Base-by-base conservation (phyloP, 2,329 filamentous ascomycete genomes). In the Colletotrichum somersetense region DNA sequence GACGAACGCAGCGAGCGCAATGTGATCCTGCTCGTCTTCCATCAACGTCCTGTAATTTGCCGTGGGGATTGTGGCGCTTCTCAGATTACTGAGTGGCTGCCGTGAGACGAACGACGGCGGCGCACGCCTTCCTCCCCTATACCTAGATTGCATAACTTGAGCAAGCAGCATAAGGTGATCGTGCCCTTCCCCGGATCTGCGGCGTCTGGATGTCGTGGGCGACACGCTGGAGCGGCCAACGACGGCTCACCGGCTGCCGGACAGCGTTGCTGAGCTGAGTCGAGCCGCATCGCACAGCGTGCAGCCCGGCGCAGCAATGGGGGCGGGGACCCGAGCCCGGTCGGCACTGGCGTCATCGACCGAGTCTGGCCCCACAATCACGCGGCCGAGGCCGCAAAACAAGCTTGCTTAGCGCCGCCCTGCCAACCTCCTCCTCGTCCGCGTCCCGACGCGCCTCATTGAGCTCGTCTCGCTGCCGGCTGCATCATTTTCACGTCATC, bases 351-450 rank as follows among this genome's bases (percentile, higher is more conserved):
- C 35, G 50, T 50, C 53, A 59, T 53, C 26, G 30, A 46, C 66
- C 58, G 66, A 62, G 16, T 12, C 11, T 18, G 30, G 57, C 55
- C 40, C 69, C 69, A 61, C 61, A 65, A 53, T 56, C 44, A 59
- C 38, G 55, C 59, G 66, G 66, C 69, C 69, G 69, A 64, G 52
- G 61, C 69, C 62, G 66, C 62, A 58, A 72, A 72, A 72, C 59
- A 72, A 72, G 69, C 59, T 72, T 69, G 66, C 40, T 69, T 72
- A 72, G 69, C 69, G 69, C 69, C 69, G 66, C 50, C 52, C 18
- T 69, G 55, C 53, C 66, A 68, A 63, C 65, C 35, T 64, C 58
- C 30, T 44, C 66, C 38, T 42, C 58, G 44, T 26, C 65, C 57
- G 68, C 64, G 33, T 56, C 44, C 35, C 11, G 35, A 62, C 50